These are phyloP conservation scores for Fusarium temperatum DNA, from an alignment of 2,329 filamentous ascomycete genomes.

Conservation along the genomic window DNA sequence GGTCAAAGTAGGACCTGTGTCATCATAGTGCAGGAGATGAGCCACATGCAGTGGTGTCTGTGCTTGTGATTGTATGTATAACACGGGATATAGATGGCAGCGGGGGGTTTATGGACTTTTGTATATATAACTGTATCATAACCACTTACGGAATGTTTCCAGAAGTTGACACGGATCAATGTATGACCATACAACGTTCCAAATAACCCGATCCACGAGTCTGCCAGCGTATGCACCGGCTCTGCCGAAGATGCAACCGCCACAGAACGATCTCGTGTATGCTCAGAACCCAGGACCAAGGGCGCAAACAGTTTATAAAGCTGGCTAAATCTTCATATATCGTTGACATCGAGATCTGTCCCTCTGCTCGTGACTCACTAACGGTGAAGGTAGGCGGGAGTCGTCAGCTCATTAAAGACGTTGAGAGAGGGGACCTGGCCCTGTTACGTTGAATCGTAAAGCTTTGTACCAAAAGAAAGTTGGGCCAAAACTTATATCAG, in stretches of 20 bases:
- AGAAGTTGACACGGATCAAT: slow-evolving; percentile 4
- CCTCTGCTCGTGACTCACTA: slow-evolving; percentile 21
- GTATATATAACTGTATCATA: not conserved
- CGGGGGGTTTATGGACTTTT: slow-evolving; percentile 9
- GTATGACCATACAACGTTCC: not conserved
- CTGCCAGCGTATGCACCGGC: not conserved
- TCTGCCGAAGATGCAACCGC: slow-evolving; percentile 12
- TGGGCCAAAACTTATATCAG: not conserved
- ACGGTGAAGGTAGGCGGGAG: not conserved
- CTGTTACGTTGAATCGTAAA: not conserved
- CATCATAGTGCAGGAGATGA: slow-evolving; percentile 26
- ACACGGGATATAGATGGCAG: slow-evolving; percentile 5
- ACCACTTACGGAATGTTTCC: slow-evolving; percentile 12
- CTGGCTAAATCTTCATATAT: not conserved
- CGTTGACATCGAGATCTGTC: slow-evolving; percentile 23
- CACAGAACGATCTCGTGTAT: slow-evolving; percentile 2
- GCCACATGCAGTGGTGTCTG: slow-evolving; percentile 1
- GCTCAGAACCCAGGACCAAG: slow-evolving; percentile 1
- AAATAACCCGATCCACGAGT: slow-evolving; percentile 12
- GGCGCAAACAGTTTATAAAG: not conserved
- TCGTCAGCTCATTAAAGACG: slow-evolving; percentile 7
- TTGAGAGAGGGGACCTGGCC: not conserved
- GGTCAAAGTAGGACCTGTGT: slow-evolving; percentile 64
- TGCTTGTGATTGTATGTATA: slow-evolving; percentile 26
- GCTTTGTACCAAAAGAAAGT: not conserved